A percentile compares a stretch with the other conserved stretches of the same genome.
These are phyloP conservation scores for Clarireedia paspali DNA, from an alignment of 2,329 filamentous ascomycete genomes.

Conservation along the genomic window DNA sequence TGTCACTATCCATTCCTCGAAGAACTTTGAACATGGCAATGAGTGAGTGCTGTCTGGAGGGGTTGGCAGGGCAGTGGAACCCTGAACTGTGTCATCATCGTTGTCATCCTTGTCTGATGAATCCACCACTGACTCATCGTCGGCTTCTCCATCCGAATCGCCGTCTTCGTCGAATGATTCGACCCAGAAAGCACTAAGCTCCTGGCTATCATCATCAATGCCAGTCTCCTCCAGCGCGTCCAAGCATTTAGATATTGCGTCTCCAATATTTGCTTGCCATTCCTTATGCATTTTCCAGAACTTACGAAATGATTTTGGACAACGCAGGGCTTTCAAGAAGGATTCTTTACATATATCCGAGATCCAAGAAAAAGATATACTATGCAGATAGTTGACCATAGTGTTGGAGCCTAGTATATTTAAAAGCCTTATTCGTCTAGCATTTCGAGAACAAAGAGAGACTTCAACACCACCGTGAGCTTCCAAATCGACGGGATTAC, in stretches of 20 bases:
- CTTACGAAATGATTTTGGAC: conserved; percentile 8
- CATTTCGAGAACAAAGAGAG: conserved; percentile 15
- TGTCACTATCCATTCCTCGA: conserved; percentile 3
- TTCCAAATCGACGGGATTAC: conserved; percentile 12
- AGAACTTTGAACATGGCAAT: neutral
- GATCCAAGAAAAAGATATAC: neutral
- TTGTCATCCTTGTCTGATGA: no score
- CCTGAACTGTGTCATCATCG: neutral
- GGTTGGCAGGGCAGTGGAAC: neutral
- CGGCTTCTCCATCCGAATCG: conserved; percentile 11
- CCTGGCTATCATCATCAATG: conserved; percentile 10
- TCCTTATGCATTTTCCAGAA: conserved; percentile 8
- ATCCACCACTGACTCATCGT: neutral
- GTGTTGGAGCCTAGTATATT: conserved; percentile 10
- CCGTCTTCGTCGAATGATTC: conserved; percentile 11
- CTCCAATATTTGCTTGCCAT: conserved; percentile 8
- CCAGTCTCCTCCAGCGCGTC: conserved; percentile 11
- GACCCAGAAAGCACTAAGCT: conserved; percentile 13
- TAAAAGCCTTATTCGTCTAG: conserved; percentile 6
- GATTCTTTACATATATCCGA: neutral
- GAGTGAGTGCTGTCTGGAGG: neutral
- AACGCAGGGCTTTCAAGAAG: conserved; percentile 6
- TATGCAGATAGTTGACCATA: conserved; percentile 11
- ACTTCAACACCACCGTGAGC: conserved; percentile 11
- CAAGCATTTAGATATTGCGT: conserved; percentile 12